phyloP scores from a whole-genome alignment of 2,329 filamentous ascomycete species.

The Ceratocystis destructans region DNA sequence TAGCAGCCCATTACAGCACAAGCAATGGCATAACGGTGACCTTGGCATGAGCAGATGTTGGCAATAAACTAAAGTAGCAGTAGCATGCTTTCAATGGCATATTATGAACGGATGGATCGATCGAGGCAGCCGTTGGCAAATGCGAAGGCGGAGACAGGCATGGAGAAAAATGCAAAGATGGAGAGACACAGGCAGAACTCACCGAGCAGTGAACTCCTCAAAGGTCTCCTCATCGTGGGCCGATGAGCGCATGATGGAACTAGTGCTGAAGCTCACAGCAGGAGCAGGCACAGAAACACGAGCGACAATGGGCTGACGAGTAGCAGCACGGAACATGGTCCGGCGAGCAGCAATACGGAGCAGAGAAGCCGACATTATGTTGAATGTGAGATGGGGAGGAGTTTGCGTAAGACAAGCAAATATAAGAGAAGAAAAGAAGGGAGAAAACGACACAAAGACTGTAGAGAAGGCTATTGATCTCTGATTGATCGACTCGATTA shows the following conservation, averaged over 20 bases:
- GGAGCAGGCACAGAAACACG: constrained; percentile 39
- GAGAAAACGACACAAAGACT: constrained; percentile 23
- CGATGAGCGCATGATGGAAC: constrained; percentile 43
- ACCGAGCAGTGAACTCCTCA: constrained; percentile 98
- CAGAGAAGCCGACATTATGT: constrained; percentile 51
- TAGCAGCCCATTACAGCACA: background rate
- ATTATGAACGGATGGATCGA: background rate
- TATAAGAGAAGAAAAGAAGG: background rate
- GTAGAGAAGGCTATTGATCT: constrained; percentile 22
- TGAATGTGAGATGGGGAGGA: constrained; percentile 12
- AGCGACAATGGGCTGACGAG: constrained; percentile 45
- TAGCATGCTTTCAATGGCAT: background rate
- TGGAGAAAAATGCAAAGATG: too few species aligned
- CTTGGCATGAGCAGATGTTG: background rate
- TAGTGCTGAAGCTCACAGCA: constrained; percentile 39
- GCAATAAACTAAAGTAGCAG: background rate
- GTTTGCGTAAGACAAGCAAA: background rate
- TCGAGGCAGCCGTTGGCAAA: background rate
- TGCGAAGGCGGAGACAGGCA: background rate
- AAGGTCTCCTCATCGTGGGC: constrained; percentile 90
- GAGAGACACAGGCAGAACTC: constrained; percentile 4
- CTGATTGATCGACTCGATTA: constrained; percentile 13
- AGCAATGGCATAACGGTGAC: background rate
- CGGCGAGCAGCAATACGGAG: constrained; percentile 59
- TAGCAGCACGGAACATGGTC: constrained; percentile 46